Percentiles rank a stretch among this genome's conserved stretches.
phyloP scores from a whole-genome alignment of 257 asterid genomes.

The Solanum peruvianum region DNA sequence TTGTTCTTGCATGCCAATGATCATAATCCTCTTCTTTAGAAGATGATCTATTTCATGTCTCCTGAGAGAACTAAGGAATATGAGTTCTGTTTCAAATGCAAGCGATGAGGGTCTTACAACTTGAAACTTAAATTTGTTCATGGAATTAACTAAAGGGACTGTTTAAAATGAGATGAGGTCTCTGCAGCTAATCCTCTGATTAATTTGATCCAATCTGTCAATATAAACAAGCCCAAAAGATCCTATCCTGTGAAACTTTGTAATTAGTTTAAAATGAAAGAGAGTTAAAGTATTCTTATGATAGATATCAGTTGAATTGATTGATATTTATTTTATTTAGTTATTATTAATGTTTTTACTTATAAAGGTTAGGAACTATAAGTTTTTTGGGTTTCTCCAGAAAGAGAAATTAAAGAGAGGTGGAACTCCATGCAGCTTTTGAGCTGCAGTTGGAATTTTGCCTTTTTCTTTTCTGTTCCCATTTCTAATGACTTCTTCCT shows the following conservation, averaged over 20 bases:
- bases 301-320: neutral
- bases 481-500: neutral
- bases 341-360: neutral
- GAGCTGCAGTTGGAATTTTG: neutral
- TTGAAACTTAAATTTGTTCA: neutral
- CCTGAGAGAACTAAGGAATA: neutral
- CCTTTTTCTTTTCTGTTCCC: neutral
- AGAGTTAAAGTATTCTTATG: neutral
- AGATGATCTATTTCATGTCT: neutral
- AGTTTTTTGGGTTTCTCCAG: neutral
- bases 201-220: neutral
- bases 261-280: neutral
- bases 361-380: neutral
- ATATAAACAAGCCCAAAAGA: neutral
- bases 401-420: neutral
- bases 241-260: neutral
- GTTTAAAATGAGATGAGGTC: neutral
- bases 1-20: neutral
- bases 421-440: neutral
- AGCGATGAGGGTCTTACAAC: neutral
- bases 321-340: neutral
- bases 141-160: neutral
- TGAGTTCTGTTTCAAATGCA: neutral
- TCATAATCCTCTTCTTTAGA: neutral
- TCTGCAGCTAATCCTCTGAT: neutral